Conservation (phyloP, 2,329 filamentous ascomycete genomes). For the Aspergillus sp. region DNA sequence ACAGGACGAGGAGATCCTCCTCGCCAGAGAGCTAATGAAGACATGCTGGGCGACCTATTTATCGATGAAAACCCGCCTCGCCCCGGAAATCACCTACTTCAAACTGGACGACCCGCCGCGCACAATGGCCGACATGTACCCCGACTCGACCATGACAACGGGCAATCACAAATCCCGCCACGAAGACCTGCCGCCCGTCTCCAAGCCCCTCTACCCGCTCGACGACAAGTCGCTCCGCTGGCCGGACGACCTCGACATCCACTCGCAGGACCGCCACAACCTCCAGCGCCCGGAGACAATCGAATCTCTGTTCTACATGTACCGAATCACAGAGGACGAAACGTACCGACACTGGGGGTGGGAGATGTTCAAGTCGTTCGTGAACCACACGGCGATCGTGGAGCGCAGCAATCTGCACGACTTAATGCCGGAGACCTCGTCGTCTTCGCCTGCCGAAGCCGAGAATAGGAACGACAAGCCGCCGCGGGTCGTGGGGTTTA, state of each 20-base stretch:
- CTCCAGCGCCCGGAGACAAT: conserved; percentile 91
- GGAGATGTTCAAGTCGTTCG: conserved; percentile 93
- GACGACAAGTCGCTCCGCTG: conserved; percentile 40
- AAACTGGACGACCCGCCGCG: conserved; percentile 60
- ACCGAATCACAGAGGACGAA: conserved; percentile 85
- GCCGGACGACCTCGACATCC: conserved; percentile 70
- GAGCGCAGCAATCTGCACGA: conserved; percentile 43
- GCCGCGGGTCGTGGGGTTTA: conserved; percentile 54
- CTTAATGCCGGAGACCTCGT: background rate
- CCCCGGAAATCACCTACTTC: conserved; percentile 91
- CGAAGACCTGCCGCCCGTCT: conserved; percentile 26
- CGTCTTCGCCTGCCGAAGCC: background rate
- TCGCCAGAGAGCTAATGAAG: conserved; percentile 85
- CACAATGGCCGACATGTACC: conserved; percentile 31
- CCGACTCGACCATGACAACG: conserved; percentile 19
- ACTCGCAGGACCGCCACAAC: conserved; percentile 79
- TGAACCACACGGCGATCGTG: conserved; percentile 71
- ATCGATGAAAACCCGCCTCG: conserved; percentile 79
- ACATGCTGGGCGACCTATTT: conserved; percentile 99
- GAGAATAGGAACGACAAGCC: background rate
- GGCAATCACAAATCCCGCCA: conserved; percentile 24
- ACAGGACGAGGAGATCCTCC: conserved; percentile 76
- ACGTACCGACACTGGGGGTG: conserved; percentile 94
- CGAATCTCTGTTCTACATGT: conserved; percentile 97
- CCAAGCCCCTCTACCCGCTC: conserved; percentile 23